phyloP scores from a whole-genome alignment of 352 stramenopile species.

The Phytopythium sindhum region DNA sequence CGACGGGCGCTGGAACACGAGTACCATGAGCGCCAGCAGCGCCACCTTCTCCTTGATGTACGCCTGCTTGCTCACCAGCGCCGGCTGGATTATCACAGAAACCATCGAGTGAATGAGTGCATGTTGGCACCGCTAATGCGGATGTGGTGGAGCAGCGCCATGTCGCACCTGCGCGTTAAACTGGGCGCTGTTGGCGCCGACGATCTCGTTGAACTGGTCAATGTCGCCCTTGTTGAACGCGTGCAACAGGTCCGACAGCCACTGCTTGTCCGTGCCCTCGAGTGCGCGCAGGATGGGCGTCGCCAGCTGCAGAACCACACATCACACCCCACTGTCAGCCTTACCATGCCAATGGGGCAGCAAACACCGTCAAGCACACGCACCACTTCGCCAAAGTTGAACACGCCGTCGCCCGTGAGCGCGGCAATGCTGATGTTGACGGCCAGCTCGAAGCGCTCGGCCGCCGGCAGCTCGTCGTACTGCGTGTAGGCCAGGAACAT shows the following conservation, averaged over 20 bases:
- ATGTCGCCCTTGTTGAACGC: constrained; percentile 96
- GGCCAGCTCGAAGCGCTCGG: constrained; percentile 86
- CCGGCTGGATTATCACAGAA: constrained; percentile 56
- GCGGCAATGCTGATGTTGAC: constrained; percentile 95
- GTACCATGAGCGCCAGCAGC: constrained; percentile 95
- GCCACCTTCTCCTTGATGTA: constrained; percentile 98
- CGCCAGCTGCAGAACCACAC: constrained; percentile 50
- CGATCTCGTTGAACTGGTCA: constrained; percentile 90
- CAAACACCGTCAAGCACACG: constrained; percentile 9
- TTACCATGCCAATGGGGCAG: neutral
- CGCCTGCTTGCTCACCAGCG: constrained; percentile 90
- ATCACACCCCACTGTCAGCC: constrained; percentile 5
- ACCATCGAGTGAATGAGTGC: neutral
- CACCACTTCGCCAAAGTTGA: constrained; percentile 98
- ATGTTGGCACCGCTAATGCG: neutral
- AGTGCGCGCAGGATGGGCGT: constrained; percentile 93
- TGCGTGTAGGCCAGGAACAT: constrained; percentile 96
- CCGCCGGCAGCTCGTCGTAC: constrained; percentile 82
- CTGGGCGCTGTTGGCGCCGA: constrained; percentile 65
- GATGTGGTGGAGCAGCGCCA: neutral
- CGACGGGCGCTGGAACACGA: constrained; percentile 94
- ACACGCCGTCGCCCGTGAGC: constrained; percentile 96
- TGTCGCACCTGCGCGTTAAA: constrained; percentile 63
- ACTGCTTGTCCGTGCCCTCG: constrained; percentile 89
- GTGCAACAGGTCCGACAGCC: constrained; percentile 93